Base-by-base conservation (phyloP, 352 stramenopile species). In the Salisapilia sapeloensis region DNA sequence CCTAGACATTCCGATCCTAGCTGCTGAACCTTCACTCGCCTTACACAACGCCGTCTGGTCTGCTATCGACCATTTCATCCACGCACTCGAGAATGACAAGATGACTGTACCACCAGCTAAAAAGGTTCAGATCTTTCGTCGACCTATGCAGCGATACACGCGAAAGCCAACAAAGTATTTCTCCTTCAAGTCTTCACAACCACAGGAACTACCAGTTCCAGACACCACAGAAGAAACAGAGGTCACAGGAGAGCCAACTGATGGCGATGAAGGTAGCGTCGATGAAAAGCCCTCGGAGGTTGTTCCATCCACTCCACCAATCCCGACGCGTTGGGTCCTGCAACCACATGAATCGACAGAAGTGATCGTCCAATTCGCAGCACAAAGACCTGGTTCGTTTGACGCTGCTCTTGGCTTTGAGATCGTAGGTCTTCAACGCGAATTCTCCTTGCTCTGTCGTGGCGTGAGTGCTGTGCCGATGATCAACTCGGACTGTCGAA, bases 401-500 rank as follows among this genome's bases (percentile, higher is more conserved):
- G 75, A 96, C 36, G 60, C 59, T 21, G 71, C 48, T 23, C 41
- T 97, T 17, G 67, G 69, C 0, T 97, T 97, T 44, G 86, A 97
- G 42, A 83, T 95, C 16, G 65, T 93, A 1, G 89, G 84, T 1
- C 51, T 64, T n/a, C 57, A 55, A 9, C 78, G 79, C 16, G 74
- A 91, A 35, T 86, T 92, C 35, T 66, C 52, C 8, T 56, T 97
- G 2, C 77, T 92, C 29, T 76, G 63, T 25, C 62, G 67, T 11
- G 89, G 75, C 8, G 56, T 60, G 0, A 92, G 85, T 29, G 54
- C 58, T 4, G 82, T 96, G 10, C 89, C 89, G n/a, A 74, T 63
- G 11, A 94, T 97, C 41, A 96, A 96, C 49, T 67, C 44, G 17
- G 86, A 97, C 35, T 86, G 86, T 7, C 57, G 82, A 23, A 96